A percentile compares a stretch with the other conserved stretches of the same genome.
phyloP scores from a whole-genome alignment of 2,329 filamentous ascomycete genomes.

The Colletotrichum australisinense region DNA sequence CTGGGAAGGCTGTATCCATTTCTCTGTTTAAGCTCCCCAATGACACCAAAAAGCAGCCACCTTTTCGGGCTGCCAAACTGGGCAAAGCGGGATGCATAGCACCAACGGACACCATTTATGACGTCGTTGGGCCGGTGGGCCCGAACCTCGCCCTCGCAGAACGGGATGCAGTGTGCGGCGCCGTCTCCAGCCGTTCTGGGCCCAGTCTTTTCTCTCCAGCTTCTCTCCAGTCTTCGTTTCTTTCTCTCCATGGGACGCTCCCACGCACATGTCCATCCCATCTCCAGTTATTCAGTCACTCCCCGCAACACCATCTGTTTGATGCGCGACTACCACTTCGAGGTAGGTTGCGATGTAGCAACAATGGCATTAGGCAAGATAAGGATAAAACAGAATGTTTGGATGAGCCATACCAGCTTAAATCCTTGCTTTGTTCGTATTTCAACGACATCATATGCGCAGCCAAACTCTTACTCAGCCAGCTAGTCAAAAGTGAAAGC shows the following conservation, averaged over 20 bases:
- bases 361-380: not conserved
- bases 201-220: not conserved
- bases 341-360: not conserved
- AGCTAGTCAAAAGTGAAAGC: not conserved
- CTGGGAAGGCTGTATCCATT: not conserved
- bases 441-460: not conserved
- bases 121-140: conserved; percentile 18
- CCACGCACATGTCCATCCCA: not conserved
- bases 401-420: not conserved
- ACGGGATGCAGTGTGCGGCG: not conserved
- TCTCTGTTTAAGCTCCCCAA: not conserved
- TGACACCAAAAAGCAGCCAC: not conserved
- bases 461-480: not conserved
- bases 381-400: not conserved
- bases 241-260: not conserved
- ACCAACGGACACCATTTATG: conserved; percentile 9
- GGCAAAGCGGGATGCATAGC: conserved; percentile 20
- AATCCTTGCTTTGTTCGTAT: not conserved
- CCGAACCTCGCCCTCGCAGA: not conserved
- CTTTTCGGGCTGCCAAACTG: conserved; percentile 7
- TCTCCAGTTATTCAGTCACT: not conserved
- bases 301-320: conserved; percentile 2
- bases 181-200: not conserved
- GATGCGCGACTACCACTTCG: not conserved
- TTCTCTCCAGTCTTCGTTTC: not conserved